phyloP scores from a whole-genome alignment of 208 protist species.

The Acanthamoeba sp. region DNA sequence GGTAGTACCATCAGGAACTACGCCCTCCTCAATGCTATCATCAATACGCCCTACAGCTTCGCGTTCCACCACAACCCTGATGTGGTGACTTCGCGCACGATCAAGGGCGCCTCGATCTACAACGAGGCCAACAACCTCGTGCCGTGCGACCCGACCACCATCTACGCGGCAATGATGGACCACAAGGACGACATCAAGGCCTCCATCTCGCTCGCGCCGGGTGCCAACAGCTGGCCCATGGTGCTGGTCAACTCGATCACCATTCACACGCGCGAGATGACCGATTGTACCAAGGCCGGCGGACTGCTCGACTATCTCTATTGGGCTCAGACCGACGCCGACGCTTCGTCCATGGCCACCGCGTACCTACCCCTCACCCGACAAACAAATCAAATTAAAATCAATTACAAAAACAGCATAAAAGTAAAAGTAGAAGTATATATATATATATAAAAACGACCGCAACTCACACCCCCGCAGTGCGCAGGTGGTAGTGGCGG shows the following conservation, averaged over 20 bases:
- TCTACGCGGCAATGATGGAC: not conserved
- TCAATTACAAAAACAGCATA: not conserved
- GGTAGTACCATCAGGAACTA: not conserved
- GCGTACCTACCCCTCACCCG: not conserved
- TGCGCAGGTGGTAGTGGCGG: not conserved
- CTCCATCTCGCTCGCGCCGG: not conserved
- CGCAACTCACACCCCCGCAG: not conserved
- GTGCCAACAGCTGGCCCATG: slow-evolving; percentile 9
- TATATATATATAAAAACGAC: too few species aligned
- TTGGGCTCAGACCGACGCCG: not conserved
- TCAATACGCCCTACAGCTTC: not conserved
- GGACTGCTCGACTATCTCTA: slow-evolving; percentile 32
- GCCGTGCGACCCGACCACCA: not conserved
- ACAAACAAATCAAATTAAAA: not conserved
- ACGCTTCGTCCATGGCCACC: not conserved
- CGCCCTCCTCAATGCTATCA: not conserved
- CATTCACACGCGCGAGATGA: slow-evolving; percentile 8
- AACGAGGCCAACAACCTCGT: slow-evolving; percentile 13
- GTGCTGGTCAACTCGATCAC: not conserved
- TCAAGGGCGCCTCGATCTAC: not conserved
- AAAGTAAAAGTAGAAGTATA: too few species aligned
- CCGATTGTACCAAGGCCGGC: slow-evolving; percentile 15
- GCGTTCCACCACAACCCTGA: slow-evolving; percentile 27
- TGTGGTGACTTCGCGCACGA: slow-evolving; percentile 9
- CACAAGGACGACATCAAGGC: not conserved